phyloP scores from a whole-genome alignment of 164 flowering plant genomes.

The Stephania japonica region DNA sequence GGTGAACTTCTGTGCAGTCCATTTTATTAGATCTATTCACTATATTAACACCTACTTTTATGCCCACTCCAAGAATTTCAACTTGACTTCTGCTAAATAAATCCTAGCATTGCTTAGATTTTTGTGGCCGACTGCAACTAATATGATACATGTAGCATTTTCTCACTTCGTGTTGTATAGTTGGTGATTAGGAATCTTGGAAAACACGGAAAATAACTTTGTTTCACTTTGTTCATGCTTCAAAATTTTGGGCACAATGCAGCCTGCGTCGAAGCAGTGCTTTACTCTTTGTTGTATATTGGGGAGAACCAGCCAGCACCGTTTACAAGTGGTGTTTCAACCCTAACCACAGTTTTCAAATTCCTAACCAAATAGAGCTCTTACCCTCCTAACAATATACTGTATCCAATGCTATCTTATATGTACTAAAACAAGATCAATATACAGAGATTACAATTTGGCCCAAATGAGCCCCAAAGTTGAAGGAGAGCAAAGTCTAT shows the following conservation, averaged over 20 bases:
- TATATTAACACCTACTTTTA: not conserved
- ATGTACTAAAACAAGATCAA: not conserved
- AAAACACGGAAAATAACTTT: not conserved
- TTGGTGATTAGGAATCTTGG: not conserved
- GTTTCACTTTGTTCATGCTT: too few relatives aligned
- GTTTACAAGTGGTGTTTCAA: too few relatives aligned
- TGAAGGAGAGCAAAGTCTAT: not conserved
- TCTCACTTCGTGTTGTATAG: too few relatives aligned
- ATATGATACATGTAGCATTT: too few relatives aligned
- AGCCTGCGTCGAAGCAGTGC: too few relatives aligned
- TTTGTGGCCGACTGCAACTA: too few relatives aligned
- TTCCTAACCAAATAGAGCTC: not conserved
- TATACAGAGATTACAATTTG: not conserved
- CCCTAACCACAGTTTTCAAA: too few relatives aligned
- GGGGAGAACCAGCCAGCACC: too few relatives aligned
- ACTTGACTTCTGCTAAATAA: too few relatives aligned
- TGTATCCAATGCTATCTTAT: not conserved
- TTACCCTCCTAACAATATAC: not conserved
- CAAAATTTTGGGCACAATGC: too few relatives aligned
- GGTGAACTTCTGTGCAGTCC: not conserved
- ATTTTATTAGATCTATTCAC: not conserved
- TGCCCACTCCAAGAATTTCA: not conserved
- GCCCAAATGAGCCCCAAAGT: not conserved
- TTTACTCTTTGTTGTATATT: too few relatives aligned
- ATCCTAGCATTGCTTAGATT: too few relatives aligned